These are phyloP conservation scores for Termitomyces sp. DNA, from an alignment of 768 basidiomycete species.

Conservation along the genomic window DNA sequence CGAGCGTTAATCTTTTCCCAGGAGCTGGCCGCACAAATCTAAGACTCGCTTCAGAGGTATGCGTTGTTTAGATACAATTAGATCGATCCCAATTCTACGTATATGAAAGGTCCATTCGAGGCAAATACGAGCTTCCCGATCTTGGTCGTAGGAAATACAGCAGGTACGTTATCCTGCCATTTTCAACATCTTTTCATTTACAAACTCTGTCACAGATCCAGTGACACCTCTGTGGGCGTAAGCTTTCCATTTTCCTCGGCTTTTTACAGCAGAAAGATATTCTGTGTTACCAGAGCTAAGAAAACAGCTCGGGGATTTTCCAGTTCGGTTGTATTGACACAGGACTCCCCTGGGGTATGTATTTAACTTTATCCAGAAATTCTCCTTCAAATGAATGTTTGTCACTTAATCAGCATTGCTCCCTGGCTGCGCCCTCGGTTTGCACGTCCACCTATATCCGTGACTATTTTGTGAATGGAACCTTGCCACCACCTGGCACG, in stretches of 20 bases:
- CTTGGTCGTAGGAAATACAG: constrained; percentile 23
- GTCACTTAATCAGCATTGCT: constrained; percentile 19
- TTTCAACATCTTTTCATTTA: background rate
- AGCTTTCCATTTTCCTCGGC: constrained; percentile 1
- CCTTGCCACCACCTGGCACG: constrained; percentile 34
- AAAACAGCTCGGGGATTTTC: constrained; percentile 34
- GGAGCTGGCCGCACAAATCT: constrained; percentile 21
- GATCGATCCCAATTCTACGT: background rate
- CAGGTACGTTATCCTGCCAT: constrained; percentile 8
- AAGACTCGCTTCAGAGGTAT: constrained; percentile 22
- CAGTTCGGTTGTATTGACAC: constrained; percentile 37
- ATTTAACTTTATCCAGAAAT: no score
- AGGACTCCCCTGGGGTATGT: constrained; percentile 38
- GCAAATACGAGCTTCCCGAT: constrained; percentile 29
- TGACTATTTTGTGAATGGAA: constrained; percentile 37
- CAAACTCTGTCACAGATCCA: constrained; percentile 14
- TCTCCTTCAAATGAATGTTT: background rate
- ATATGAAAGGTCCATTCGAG: constrained; percentile 21
- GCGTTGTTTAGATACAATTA: background rate
- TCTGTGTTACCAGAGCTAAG: constrained; percentile 29
- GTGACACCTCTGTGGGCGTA: constrained; percentile 25
- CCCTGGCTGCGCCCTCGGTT: constrained; percentile 20
- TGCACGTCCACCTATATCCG: constrained; percentile 28
- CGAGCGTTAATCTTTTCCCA: constrained; percentile 6
- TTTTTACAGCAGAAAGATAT: background rate